These are phyloP conservation scores for Fusarium oligoseptatum DNA, from an alignment of 2,329 filamentous ascomycete genomes.

Conservation along the genomic window DNA sequence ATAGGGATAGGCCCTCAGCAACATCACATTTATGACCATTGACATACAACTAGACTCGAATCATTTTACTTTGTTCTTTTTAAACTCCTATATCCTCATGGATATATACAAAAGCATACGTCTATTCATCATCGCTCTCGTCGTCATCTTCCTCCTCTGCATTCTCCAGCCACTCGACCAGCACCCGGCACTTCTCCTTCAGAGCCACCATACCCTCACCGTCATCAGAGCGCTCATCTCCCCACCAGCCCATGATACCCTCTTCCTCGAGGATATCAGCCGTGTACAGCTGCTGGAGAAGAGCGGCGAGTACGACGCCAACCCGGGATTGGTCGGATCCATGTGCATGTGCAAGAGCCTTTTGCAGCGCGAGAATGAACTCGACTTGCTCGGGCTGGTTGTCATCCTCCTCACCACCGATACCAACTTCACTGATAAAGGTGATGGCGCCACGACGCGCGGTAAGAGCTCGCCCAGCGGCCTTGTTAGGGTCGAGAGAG, in stretches of 20 bases:
- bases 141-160: conserved; percentile 79
- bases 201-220: conserved; percentile 78
- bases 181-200: conserved; percentile 78
- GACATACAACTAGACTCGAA: neutral
- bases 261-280: conserved; percentile 90
- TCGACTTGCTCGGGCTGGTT: conserved; percentile 83
- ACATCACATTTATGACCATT: neutral
- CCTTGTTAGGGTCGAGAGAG: conserved; percentile 71
- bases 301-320: conserved; percentile 78
- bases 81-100: conserved; percentile 27
- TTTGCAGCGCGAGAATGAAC: conserved; percentile 85
- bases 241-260: conserved; percentile 91
- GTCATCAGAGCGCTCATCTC: conserved; percentile 74
- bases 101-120: conserved; percentile 8
- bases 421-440: conserved; percentile 71
- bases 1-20: neutral
- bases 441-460: conserved; percentile 65
- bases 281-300: conserved; percentile 87
- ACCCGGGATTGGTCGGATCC: conserved; percentile 65
- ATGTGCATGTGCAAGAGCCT: conserved; percentile 77
- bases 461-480: conserved; percentile 72
- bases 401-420: conserved; percentile 65
- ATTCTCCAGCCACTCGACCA: conserved; percentile 88
- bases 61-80: conserved; percentile 30
- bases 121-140: conserved; percentile 56